phyloP scores from a whole-genome alignment of 257 asterid genomes.

The Solanum bukasovii region DNA sequence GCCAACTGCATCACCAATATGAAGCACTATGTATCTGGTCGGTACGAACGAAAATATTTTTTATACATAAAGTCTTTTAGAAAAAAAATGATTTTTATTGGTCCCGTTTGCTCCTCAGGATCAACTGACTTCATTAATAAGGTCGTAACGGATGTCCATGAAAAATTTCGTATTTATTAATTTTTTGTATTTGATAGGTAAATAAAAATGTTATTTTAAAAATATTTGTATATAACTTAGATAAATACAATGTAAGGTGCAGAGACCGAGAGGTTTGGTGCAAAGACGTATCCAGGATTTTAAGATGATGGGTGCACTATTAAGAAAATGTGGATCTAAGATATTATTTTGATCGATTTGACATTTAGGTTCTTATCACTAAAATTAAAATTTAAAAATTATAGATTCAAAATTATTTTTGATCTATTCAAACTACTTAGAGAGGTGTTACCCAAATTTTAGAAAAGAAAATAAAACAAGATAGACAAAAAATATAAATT shows the following conservation, averaged over 20 bases:
- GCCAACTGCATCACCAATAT: neutral
- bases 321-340: fast-evolving
- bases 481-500: too few species aligned
- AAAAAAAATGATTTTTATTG: neutral
- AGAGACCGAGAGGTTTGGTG: neutral
- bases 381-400: too few species aligned
- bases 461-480: too few species aligned
- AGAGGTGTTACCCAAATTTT: neutral
- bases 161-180: neutral
- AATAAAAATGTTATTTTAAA: neutral
- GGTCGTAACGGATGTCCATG: too few species aligned
- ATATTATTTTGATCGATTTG: too few species aligned
- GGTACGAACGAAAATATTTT: neutral
- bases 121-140: too few species aligned
- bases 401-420: too few species aligned
- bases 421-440: too few species aligned
- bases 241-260: neutral
- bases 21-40: neutral
- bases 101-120: too few species aligned
- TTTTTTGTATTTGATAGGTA: neutral
- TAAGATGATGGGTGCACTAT: neutral
- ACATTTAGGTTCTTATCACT: neutral
- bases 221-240: neutral
- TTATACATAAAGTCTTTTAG: too few species aligned
- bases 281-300: too few species aligned